Conservation (phyloP, 345 rosid species). For the Moricandia moricandioides region DNA sequence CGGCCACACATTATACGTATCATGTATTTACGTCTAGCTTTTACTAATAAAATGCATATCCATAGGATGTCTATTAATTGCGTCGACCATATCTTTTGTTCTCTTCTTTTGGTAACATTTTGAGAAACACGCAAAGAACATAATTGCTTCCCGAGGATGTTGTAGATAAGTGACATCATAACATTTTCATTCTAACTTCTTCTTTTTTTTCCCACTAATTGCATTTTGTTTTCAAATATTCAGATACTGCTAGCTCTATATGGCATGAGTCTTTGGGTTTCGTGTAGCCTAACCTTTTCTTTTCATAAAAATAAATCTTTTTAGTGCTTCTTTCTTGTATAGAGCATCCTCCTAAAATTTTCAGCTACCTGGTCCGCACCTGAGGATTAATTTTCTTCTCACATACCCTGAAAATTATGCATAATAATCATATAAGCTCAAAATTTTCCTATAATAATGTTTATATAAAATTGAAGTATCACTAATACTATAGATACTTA, state of each 20-base stretch:
- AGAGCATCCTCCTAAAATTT: not conserved
- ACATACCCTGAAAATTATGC: not conserved
- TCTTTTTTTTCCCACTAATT: not conserved
- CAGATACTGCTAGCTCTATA: constrained; percentile 23
- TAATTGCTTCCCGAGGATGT: constrained; percentile 9
- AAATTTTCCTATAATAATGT: no score
- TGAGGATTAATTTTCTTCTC: constrained; percentile 20
- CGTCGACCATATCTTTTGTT: constrained; percentile 31
- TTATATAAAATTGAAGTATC: not conserved
- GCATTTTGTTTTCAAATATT: constrained; percentile 25
- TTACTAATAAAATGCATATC: not conserved
- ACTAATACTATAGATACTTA: not conserved
- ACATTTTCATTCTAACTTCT: not conserved
- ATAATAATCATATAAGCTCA: not conserved
- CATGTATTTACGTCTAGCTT: constrained; percentile 9
- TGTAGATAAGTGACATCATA: constrained; percentile 19
- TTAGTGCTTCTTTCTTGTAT: not conserved
- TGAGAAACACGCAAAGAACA: constrained; percentile 31
- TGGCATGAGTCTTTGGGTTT: constrained; percentile 27
- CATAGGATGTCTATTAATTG: constrained; percentile 15
- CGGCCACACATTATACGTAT: not conserved
- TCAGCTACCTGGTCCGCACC: constrained; percentile 29
- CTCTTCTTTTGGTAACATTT: constrained; percentile 33
- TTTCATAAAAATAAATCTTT: not conserved
- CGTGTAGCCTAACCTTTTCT: constrained; percentile 26